Conservation (phyloP, 1,284 basidiomycete species). For the Pterula multifida region DNA sequence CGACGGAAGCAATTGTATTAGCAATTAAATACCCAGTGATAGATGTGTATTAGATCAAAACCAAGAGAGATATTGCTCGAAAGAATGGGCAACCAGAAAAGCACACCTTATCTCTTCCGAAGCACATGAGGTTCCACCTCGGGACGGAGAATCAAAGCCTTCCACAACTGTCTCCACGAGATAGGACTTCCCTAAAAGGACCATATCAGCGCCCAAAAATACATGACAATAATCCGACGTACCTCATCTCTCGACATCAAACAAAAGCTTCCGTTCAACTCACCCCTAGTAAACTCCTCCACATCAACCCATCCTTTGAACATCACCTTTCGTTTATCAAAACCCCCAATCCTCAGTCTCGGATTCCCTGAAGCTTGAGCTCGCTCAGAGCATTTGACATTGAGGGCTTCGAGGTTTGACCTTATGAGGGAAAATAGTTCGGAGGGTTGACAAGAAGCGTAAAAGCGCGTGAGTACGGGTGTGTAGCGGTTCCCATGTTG, state of each 20-base stretch:
- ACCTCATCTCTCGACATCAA: conserved; percentile 56
- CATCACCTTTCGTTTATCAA: conserved; percentile 43
- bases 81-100: too few relatives aligned
- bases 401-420: conserved; percentile 32
- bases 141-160: conserved; percentile 36
- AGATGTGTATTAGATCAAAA: too few relatives aligned
- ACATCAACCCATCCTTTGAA: conserved; percentile 64
- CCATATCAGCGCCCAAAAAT: conserved; percentile 2
- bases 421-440: conserved; percentile 39
- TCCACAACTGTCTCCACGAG: conserved; percentile 66
- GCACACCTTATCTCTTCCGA: conserved; percentile 17
- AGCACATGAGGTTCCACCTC: conserved; percentile 48
- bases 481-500: conserved; percentile 56
- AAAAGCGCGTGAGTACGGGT: conserved; percentile 68
- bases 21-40: too few relatives aligned
- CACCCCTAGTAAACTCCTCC: conserved; percentile 38
- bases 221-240: conserved; percentile 14
- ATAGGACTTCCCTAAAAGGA: conserved; percentile 53
- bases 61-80: too few relatives aligned
- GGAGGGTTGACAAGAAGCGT: conserved; percentile 41
- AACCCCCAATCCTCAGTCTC: conserved; percentile 50
- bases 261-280: conserved; percentile 44
- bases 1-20: too few relatives aligned
- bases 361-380: conserved; percentile 13
- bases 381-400: conserved; percentile 37